Conservation (phyloP, 495 filamentous ascomycete species). For the Penicillium longicatenatum region DNA sequence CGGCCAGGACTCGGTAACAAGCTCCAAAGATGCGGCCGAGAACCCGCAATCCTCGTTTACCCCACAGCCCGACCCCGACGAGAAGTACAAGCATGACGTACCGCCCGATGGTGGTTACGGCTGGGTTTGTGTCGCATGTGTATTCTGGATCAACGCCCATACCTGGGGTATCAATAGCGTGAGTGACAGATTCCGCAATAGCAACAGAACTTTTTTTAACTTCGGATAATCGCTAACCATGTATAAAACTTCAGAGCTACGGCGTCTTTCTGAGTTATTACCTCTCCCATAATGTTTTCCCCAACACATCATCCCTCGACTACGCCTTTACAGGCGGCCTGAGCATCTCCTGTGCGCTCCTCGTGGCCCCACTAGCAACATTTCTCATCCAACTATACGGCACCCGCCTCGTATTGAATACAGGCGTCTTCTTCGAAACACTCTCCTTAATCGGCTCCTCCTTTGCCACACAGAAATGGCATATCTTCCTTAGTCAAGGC, state of each 20-base stretch:
- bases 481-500: conserved; percentile 75
- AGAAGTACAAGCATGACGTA: conserved; percentile 37
- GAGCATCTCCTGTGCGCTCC: conserved; percentile 63
- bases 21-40: conserved; percentile 9
- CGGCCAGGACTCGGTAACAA: conserved; percentile 19
- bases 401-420: conserved; percentile 56
- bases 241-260: conserved; percentile 43
- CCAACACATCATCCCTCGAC: conserved; percentile 56
- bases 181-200: conserved; percentile 24
- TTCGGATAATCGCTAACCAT: conserved; percentile 3
- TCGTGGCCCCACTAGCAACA: conserved; percentile 67
- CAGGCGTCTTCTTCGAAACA: conserved; percentile 62
- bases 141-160: conserved; percentile 57
- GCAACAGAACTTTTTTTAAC: background rate
- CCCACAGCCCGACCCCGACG: conserved; percentile 19
- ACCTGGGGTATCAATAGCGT: conserved; percentile 59
- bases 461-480: conserved; percentile 70
- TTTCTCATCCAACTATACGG: conserved; percentile 55
- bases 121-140: conserved; percentile 54
- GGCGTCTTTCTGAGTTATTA: conserved; percentile 75
- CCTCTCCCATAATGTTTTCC: conserved; percentile 59
- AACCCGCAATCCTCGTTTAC: conserved; percentile 8
- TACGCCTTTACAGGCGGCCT: conserved; percentile 78
- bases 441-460: conserved; percentile 64
- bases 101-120: conserved; percentile 59